Conservation (phyloP, 1,139 yeast genomes). For the Candida albicans region DNA sequence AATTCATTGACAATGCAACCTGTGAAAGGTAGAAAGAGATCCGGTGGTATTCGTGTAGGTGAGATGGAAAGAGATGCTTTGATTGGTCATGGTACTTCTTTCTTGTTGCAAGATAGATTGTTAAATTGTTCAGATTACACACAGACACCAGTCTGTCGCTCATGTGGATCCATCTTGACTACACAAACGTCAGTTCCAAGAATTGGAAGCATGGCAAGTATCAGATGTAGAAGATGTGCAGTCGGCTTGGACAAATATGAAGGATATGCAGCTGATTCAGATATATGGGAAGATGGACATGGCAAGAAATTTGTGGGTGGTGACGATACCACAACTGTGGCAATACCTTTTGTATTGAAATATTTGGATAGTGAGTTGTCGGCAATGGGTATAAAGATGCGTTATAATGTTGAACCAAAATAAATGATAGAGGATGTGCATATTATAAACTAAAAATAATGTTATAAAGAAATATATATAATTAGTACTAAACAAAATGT, state of each 20-base stretch:
- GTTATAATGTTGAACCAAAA: constrained; percentile 74
- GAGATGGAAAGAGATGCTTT: constrained; percentile 99
- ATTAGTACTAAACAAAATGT: neutral
- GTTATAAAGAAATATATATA: neutral
- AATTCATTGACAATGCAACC: constrained; percentile 98
- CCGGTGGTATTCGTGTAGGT: constrained; percentile 99
- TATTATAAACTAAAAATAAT: neutral
- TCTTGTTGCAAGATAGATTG: constrained; percentile 89
- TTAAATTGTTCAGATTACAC: constrained; percentile 96
- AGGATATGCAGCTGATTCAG: constrained; percentile 65
- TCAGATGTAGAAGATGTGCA: constrained; percentile 93
- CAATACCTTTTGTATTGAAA: constrained; percentile 94
- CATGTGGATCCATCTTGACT: constrained; percentile 89
- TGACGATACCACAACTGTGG: constrained; percentile 86
- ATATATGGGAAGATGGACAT: constrained; percentile 96
- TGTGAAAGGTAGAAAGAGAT: constrained; percentile 97
- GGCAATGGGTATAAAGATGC: constrained; percentile 97
- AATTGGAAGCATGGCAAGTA: constrained; percentile 74
- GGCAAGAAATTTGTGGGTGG: constrained; percentile 94
- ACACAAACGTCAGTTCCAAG: constrained; percentile 91
- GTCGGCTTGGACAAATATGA: constrained; percentile 50
- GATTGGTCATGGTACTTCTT: constrained; percentile 99
- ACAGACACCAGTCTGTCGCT: constrained; percentile 84
- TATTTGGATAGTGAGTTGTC: constrained; percentile 93
- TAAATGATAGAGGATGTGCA: constrained; percentile 19